Evolutionary conservation across 257 asterid species (phyloP).

Genomic region (Solanum sejunctum): DNA sequence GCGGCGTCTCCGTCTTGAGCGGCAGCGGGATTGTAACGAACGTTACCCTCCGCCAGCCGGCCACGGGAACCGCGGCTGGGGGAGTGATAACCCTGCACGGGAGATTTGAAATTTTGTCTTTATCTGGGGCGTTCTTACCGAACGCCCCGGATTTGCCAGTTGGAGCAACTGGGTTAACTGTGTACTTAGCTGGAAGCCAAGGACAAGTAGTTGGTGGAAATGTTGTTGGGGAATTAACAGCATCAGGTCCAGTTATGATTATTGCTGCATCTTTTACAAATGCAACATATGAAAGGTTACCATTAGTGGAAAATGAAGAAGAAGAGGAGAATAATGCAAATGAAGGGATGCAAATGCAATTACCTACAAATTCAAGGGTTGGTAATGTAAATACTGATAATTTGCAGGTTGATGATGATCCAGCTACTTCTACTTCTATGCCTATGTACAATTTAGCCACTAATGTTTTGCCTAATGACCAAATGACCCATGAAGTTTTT

Average conservation of each 20-base stretch:
- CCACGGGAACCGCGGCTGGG: conserved; percentile 32
- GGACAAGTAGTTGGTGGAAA: conserved; percentile 79
- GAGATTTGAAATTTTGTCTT: conserved; percentile 51
- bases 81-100: conserved; percentile 54
- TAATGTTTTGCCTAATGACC: conserved; percentile 39
- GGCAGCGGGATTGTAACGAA: conserved; percentile 56
- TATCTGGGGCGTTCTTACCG: conserved; percentile 69
- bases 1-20: conserved; percentile 62
- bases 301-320: conserved; percentile 27
- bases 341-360: conserved; percentile 19
- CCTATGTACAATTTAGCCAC: conserved; percentile 31
- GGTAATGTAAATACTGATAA: conserved; percentile 2
- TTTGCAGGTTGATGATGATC: conserved; percentile 8
- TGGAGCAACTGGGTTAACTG: conserved; percentile 45
- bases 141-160: conserved; percentile 36
- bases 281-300: conserved; percentile 63
- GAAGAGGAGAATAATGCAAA: conserved; percentile 3
- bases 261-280: conserved; percentile 63
- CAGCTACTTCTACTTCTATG: conserved; percentile 15
- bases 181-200: conserved; percentile 68
- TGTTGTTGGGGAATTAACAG: conserved; percentile 44
- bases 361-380: conserved; percentile 1
- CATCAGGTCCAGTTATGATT: conserved; percentile 80
- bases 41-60: conserved; percentile 54
- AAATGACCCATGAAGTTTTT: conserved; percentile 42